Conservation (phyloP, 73 alveolate genomes). For the Vitrella brassicaformis region DNA sequence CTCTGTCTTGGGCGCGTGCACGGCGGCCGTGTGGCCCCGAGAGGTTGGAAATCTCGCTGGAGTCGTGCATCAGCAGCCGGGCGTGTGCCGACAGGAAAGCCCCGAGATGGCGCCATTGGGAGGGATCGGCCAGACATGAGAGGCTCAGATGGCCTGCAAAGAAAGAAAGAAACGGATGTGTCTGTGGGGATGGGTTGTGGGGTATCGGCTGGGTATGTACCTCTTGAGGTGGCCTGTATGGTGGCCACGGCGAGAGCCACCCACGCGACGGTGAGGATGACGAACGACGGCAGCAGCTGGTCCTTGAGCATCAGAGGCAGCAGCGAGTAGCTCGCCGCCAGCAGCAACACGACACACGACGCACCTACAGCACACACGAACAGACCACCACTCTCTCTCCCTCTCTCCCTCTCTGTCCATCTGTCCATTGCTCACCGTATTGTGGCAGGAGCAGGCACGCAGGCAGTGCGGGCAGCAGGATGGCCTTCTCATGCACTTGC, state of each 20-base stretch:
- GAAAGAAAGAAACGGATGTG: too few relatives aligned
- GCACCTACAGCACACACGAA: background rate
- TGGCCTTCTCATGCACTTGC: constrained; percentile 28
- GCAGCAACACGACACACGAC: background rate
- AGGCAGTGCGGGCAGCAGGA: constrained; percentile 13
- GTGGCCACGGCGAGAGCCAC: background rate
- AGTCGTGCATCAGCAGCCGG: too few relatives aligned
- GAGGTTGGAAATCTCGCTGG: too few relatives aligned
- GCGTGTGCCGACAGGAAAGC: too few relatives aligned
- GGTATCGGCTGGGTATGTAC: too few relatives aligned
- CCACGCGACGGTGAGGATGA: background rate
- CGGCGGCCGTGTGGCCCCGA: too few relatives aligned
- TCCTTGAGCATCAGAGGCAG: background rate
- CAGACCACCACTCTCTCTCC: background rate
- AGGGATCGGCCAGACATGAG: too few relatives aligned
- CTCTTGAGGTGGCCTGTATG: too few relatives aligned
- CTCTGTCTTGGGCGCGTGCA: too few relatives aligned
- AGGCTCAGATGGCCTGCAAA: too few relatives aligned
- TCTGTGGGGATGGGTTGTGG: too few relatives aligned
- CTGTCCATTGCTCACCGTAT: background rate
- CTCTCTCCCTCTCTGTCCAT: background rate
- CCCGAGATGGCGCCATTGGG: too few relatives aligned
- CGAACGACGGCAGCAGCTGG: background rate
- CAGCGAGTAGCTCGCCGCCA: background rate
- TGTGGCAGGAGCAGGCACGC: constrained; percentile 2